These are phyloP conservation scores for Oropetium thomaeum DNA, from an alignment of 176 grass and related monocot genomes.

Conservation along the genomic window DNA sequence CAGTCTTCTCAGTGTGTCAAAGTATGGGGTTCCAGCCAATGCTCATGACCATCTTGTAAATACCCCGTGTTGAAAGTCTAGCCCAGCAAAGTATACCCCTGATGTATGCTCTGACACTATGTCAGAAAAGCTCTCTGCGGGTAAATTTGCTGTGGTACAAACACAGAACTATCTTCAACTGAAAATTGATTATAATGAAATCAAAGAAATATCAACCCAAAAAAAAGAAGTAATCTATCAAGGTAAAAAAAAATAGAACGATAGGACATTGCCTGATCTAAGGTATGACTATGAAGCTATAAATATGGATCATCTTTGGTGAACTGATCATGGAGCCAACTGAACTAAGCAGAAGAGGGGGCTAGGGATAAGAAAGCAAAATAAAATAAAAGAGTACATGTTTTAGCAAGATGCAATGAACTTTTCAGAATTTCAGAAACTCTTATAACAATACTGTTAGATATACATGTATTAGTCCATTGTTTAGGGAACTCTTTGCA, in stretches of 20 bases:
- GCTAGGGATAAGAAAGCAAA: no score
- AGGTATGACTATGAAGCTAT: background rate
- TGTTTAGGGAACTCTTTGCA: no score
- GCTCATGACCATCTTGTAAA: slow-evolving; percentile 98
- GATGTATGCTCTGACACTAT: slow-evolving; percentile 83
- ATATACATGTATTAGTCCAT: no score
- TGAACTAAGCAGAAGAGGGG: no score
- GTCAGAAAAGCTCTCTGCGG: slow-evolving; percentile 76
- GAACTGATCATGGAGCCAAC: no score
- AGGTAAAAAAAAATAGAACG: slow-evolving; percentile 9
- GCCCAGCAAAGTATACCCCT: slow-evolving; percentile 97
- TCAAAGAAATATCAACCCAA: background rate
- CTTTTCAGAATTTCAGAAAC: no score
- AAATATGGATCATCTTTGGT: no score
- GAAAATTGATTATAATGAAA: background rate
- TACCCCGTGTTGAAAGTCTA: slow-evolving; percentile 57
- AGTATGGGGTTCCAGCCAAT: slow-evolving; percentile 99
- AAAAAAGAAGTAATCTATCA: background rate
- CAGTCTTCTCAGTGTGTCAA: slow-evolving; percentile 88
- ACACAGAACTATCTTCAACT: slow-evolving; percentile 18
- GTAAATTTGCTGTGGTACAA: slow-evolving; percentile 72
- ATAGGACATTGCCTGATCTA: background rate
- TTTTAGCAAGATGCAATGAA: no score
- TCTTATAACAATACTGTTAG: no score
- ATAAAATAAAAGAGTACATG: no score